Evolutionary conservation across 1,284 basidiomycete genomes (phyloP).

Genomic region (Amylostereum chailletii): DNA sequence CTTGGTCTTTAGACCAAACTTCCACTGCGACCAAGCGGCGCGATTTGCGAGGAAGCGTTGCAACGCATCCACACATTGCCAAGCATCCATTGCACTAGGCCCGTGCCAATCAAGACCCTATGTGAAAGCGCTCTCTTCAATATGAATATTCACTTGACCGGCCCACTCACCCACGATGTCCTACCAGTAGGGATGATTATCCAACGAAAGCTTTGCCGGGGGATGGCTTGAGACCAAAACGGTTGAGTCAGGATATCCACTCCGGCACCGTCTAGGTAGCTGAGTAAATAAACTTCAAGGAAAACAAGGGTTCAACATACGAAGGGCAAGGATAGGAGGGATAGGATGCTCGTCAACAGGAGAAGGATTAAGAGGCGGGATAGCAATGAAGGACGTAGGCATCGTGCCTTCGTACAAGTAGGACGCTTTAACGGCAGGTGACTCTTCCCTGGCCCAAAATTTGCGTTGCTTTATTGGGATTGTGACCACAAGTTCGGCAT

Average conservation of each 20-base stretch:
- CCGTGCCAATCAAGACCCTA: constrained; percentile 86
- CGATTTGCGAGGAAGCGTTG: constrained; percentile 29
- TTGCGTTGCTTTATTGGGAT: too few species aligned
- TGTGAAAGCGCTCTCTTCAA: background rate
- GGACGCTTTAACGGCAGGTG: constrained; percentile 36
- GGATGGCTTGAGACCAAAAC: constrained; percentile 56
- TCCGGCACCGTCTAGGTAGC: constrained; percentile 64
- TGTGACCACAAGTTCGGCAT: too few species aligned
- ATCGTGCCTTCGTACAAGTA: constrained; percentile 49
- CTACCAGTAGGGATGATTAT: constrained; percentile 63
- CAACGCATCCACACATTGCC: constrained; percentile 46
- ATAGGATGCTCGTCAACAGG: constrained; percentile 12
- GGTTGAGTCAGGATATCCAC: constrained; percentile 49
- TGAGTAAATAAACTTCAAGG: background rate
- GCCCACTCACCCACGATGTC: constrained; percentile 56
- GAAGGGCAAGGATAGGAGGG: constrained; percentile 62
- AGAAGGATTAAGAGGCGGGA: constrained; percentile 36
- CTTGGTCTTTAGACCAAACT: constrained; percentile 26
- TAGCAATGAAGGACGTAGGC: constrained; percentile 48
- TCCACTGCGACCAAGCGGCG: constrained; percentile 33
- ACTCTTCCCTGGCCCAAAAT: too few species aligned
- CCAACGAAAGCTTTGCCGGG: constrained; percentile 55
- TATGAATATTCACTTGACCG: background rate
- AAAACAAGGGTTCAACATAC: constrained; percentile 30
- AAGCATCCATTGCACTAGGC: constrained; percentile 57